phyloP scores from a whole-genome alignment of 306 rosid species.

The Senna siamea region DNA sequence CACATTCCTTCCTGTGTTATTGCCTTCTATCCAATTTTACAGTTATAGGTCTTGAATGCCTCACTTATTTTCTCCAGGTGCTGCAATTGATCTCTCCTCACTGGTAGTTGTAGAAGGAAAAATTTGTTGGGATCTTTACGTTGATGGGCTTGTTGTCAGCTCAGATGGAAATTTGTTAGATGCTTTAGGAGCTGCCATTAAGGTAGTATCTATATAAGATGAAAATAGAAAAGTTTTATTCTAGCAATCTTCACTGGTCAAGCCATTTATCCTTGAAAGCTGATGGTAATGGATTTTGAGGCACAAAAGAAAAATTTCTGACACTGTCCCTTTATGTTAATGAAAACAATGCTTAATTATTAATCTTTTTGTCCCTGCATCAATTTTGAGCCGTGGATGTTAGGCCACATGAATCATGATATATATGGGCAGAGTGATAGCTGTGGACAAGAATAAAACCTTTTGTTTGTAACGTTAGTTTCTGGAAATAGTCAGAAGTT shows the following conservation, averaged over 20 bases:
- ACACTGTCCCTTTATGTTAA: neutral
- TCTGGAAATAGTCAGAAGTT: conserved; percentile 20
- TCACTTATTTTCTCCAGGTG: conserved; percentile 54
- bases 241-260: neutral
- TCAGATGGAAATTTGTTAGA: conserved; percentile 92
- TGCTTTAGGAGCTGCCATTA: conserved; percentile 85
- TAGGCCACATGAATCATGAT: neutral
- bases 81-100: conserved; percentile 82
- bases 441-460: neutral
- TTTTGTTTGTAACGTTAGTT: neutral
- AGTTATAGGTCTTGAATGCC: conserved; percentile 9
- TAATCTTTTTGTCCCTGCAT: conserved; percentile 16
- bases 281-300: neutral
- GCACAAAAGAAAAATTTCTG: neutral
- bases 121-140: conserved; percentile 92
- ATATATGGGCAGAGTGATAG: conserved; percentile 6
- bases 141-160: conserved; percentile 83
- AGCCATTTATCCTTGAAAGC: conserved; percentile 2
- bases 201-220: conserved; percentile 54
- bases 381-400: conserved; percentile 17
- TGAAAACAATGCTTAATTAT: neutral
- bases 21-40: conserved; percentile 12
- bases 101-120: conserved; percentile 75
- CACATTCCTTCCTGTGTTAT: neutral
- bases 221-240: neutral